Conservation (phyloP, 23 red algal species). For the Gracilaria domingensis region DNA sequence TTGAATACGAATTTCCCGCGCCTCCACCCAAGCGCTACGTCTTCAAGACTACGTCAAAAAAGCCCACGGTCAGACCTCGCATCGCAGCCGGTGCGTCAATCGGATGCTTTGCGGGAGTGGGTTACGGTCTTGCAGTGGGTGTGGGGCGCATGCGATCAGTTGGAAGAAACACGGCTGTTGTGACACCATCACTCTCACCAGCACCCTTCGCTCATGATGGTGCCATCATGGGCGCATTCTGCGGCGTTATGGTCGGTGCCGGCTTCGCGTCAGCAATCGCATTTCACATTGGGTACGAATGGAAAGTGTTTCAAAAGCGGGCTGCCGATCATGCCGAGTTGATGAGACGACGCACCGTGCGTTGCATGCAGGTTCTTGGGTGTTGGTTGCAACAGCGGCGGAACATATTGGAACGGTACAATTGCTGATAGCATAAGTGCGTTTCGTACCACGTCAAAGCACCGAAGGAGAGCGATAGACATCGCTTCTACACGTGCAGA, state of each 20-base stretch:
- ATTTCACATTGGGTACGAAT: slow-evolving; percentile 81
- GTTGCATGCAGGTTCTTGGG: neutral
- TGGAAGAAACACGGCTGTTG: slow-evolving; percentile 46
- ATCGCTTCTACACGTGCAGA: neutral
- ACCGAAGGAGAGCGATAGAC: slow-evolving; percentile 11
- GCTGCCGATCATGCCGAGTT: neutral
- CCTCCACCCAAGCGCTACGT: neutral
- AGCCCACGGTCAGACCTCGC: slow-evolving; percentile 50
- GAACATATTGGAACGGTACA: neutral
- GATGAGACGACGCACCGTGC: neutral
- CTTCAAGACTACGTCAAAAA: slow-evolving; percentile 6
- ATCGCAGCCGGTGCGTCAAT: slow-evolving; percentile 74
- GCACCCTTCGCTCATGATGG: slow-evolving; percentile 87
- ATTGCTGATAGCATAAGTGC: slow-evolving; percentile 9
- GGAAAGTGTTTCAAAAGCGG: slow-evolving; percentile 51
- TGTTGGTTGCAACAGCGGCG: neutral
- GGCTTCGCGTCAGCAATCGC: slow-evolving; percentile 79
- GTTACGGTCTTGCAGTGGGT: slow-evolving; percentile 83
- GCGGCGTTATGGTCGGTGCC: slow-evolving; percentile 74
- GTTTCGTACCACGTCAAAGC: slow-evolving; percentile 37
- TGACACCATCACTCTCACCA: slow-evolving; percentile 50
- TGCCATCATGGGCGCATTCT: slow-evolving; percentile 79
- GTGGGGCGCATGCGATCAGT: slow-evolving; percentile 65
- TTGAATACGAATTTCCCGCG: neutral
- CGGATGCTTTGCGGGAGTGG: slow-evolving; percentile 86